Base-by-base conservation (phyloP, 495 filamentous ascomycete genomes). In the Cercophora scortea region DNA sequence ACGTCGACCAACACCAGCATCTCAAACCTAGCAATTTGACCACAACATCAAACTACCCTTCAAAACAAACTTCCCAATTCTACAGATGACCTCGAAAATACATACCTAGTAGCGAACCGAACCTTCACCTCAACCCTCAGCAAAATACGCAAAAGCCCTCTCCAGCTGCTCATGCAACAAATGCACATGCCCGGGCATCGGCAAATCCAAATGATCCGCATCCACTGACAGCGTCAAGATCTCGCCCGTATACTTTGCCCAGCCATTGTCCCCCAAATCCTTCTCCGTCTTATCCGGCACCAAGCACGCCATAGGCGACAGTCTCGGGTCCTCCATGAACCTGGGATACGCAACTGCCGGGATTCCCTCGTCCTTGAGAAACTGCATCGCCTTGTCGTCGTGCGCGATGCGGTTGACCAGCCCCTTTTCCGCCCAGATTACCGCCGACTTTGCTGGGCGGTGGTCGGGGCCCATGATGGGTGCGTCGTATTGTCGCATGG, bases 191-290 rank as follows among this genome's bases (percentile, higher is more conserved):
- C 45, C 45, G 4, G 45, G 45, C 45, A 47, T 47, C 8, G 45
- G 45, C 45, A 47, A 5, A 0, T 32, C 45, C 12, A 47, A 36
- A 17, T 47, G 45, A 18, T 47, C 45, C 8, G 45, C 45, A 13
- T 13, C 18, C 19, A 36, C 19, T 6, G 32, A 33, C 33, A 47
- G 32, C 5, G 12, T 8, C 19, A 47, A 16, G 17, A 36, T 18
- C 9, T 47, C 45, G 12, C 45, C 45, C 19, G 17, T 36, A 17
- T 85, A 79, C 34, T 82, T 79, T 52, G 84, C 85, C 87, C 87
- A 91, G 33, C 79, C 78, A 60, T 88, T 86, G 25, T 82, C 77
- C 12, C 81, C 80, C 42, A 91, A 84, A 58, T 88, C 32, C 6
- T 33, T 80, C 0, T 79, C 81, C 35, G 83, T 74, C 66, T 89